These are phyloP conservation scores for Zygotorulaspora sp. DNA, from an alignment of 805 yeast genomes.

Conservation along the genomic window DNA sequence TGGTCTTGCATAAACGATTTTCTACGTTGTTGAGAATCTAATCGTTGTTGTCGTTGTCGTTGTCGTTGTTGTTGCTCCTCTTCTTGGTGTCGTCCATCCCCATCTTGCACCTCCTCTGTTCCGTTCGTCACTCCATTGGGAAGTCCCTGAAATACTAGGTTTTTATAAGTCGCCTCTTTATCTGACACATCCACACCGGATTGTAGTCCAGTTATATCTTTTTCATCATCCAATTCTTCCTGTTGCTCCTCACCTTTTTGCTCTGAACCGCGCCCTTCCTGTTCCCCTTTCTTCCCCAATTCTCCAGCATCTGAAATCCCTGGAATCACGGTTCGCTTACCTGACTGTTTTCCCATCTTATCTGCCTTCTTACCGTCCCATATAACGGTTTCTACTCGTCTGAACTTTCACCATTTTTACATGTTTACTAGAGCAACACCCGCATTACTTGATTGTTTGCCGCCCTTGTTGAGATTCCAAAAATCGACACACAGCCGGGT, in stretches of 20 bases:
- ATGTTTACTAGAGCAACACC: no score
- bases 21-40: background rate
- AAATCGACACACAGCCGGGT: no score
- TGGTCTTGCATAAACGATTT: slow-evolving; percentile 12
- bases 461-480: no score
- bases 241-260: slow-evolving; percentile 1
- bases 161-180: slow-evolving; percentile 30
- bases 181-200: slow-evolving; percentile 10
- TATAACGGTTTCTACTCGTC: no score
- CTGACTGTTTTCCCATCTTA: slow-evolving; percentile 2
- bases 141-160: slow-evolving; percentile 29
- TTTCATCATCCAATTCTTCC: background rate
- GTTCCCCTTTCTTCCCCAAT: slow-evolving; percentile 5
- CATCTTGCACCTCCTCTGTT: background rate
- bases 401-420: no score
- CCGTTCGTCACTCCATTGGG: slow-evolving; percentile 27
- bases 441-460: no score
- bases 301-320: slow-evolving; percentile 23
- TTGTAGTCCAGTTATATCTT: background rate
- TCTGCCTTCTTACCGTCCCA: no score
- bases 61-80: background rate
- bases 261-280: background rate
- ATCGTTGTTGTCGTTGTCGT: background rate
- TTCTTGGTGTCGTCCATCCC: slow-evolving; percentile 2
- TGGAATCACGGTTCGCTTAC: slow-evolving; percentile 13